Evolutionary conservation across 2,329 filamentous ascomycete genomes (phyloP), one percentile per base, ranked within the genome.

Genomic region (Sclerotinia trifoliorum): DNA sequence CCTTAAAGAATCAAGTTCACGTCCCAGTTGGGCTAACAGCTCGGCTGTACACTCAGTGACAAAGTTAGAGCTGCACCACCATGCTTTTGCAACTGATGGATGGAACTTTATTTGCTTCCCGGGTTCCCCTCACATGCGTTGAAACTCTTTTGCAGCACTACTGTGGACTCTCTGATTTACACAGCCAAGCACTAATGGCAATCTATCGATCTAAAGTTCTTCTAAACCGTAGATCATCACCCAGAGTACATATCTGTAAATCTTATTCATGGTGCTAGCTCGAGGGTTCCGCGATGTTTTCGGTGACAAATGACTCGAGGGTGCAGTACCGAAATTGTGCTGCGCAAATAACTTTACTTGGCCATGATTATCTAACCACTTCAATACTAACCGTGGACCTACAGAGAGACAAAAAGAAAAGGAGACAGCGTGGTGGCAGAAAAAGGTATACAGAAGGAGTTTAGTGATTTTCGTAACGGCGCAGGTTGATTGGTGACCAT

Each of bases 71-170:
- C 32, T 24, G 29, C 29, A 21, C 19, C 39, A 42, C 39, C 5
- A 42, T 55, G 21, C 32, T 56, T 11, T 56, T n/a, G 54, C 54
- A 39, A 29, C 10, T 57, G 32, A 42, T n/a, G 21, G 15, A 17
- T n/a, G 21, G 15, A 17, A 51, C 44, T 51, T 62, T 46, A 49
- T 62, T 51, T 62, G 32, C 46, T 39, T 63, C 17, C 60, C 21
- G 42, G 60, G 46, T 51, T 63, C 60, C 29, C 58, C 60, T 39
- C 60, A 63, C 48, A 39, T 63, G 46, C 46, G 15, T 17, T 10
- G 46, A 63, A 63, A 63, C 46, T 63, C 60, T 63, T 58, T 63
- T 39, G 19, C 29, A 49, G 32, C 29, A 52, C 48, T n/a, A 63
- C 39, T 39, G 39, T 42, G 39, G 54, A 39, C 42, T 39, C 60